phyloP scores from a whole-genome alignment of 441 rosid species.

The Geranium incanum region DNA sequence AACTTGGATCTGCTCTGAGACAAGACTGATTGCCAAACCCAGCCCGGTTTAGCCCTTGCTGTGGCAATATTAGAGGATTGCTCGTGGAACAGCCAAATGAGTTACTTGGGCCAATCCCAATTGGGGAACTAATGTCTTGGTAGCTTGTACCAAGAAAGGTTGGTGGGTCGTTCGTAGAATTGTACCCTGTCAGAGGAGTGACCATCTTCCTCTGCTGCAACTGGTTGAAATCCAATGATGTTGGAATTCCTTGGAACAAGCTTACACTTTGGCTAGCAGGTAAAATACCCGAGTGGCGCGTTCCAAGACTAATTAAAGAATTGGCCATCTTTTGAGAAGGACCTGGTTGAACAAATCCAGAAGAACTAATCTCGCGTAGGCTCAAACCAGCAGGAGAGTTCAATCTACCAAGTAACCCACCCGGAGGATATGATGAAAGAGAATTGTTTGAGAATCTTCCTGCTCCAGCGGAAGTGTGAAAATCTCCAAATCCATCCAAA shows the following conservation, averaged over 20 bases:
- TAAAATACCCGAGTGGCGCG: slow-evolving; percentile 36
- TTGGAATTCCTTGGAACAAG: slow-evolving; percentile 62
- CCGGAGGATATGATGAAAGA: slow-evolving; percentile 46
- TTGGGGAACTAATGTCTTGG: slow-evolving; percentile 31
- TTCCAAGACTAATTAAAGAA: slow-evolving; percentile 32
- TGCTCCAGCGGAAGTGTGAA: slow-evolving; percentile 38
- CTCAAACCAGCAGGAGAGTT: slow-evolving; percentile 59
- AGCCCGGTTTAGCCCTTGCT: slow-evolving; percentile 27
- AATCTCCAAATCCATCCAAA: slow-evolving; percentile 49
- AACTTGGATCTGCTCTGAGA: slow-evolving; percentile 33
- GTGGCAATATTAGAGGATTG: slow-evolving; percentile 28
- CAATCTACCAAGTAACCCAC: slow-evolving; percentile 54
- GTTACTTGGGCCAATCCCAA: slow-evolving; percentile 21
- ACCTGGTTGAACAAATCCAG: slow-evolving; percentile 37
- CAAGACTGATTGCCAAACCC: slow-evolving; percentile 45
- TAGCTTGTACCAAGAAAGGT: slow-evolving; percentile 36
- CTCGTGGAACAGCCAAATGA: slow-evolving; percentile 34
- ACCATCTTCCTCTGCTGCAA: slow-evolving; percentile 37
- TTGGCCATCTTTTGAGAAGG: slow-evolving; percentile 37
- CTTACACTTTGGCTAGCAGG: slow-evolving; percentile 36
- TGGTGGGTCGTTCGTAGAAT: slow-evolving; percentile 23
- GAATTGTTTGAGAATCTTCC: slow-evolving; percentile 42
- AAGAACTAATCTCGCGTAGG: slow-evolving; percentile 49
- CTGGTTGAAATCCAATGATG: slow-evolving; percentile 46
- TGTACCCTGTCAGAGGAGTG: slow-evolving; percentile 30